Evolutionary conservation across 2,329 filamentous ascomycete species (phyloP), one percentile per base, ranked within the genome.

Genomic region (Exophiala calicioides): DNA sequence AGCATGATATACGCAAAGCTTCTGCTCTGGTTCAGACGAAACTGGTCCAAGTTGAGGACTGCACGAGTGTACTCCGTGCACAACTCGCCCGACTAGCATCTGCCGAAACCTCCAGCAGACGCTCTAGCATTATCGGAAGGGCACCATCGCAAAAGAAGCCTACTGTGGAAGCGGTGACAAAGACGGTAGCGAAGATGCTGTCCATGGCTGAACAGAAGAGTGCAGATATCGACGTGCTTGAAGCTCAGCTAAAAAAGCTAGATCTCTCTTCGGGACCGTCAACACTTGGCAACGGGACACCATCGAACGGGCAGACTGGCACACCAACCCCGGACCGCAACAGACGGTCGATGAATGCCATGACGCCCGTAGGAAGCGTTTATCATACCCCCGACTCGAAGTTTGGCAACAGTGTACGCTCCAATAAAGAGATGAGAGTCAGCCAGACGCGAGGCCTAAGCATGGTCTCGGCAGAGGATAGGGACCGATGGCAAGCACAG

Each of bases 121-220:
- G 62, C 20, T 60, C 63, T 2, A 46, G 49, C 15, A 32, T 45
- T 23, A 30, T 56, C 23, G 50, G 57, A 21, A 44, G 58, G 30
- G 50, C 47, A 51, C 49, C 31, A 59, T 41, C 56, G 73, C 56
- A 77, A 24, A 74, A 77, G 39, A 79, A 84, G 3, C 93, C 93
- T 0, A 96, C 90, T 0, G 88, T 96, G 7, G 93, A 96, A 59
- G 88, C 89, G 0, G 88, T 98, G 15, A 85, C 90, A 58, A 88
- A 87, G 50, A 98, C 93, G 1, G 95, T 98, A 56, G 76, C 77
- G 47, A 95, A 93, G 63, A 90, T 98, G 86, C 96, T 90, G 24
- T 80, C 76, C 50, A 91, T 96, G 85, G 87, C 87, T 0, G 88
- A 97, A 73, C 88, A 89, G 70, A 87, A 88, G 64, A 93, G 87